These are phyloP conservation scores for Amanita rubescens DNA, from an alignment of 768 basidiomycete species.

Conservation along the genomic window DNA sequence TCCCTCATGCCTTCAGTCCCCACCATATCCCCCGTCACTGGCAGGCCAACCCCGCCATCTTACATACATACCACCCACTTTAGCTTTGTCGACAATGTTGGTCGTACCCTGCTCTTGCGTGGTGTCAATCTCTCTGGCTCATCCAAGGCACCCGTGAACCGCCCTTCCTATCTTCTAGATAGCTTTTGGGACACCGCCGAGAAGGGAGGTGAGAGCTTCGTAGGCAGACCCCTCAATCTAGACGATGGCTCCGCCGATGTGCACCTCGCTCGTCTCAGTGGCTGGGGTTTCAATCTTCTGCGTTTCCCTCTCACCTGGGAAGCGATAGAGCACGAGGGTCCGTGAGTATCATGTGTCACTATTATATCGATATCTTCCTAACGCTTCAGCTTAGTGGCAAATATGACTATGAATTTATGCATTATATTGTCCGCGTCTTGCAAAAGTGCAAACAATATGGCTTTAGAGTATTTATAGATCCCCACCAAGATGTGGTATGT, in stretches of 20 bases:
- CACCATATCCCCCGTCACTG: not conserved
- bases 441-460: conserved; percentile 88
- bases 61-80: conserved; percentile 62
- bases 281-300: conserved; percentile 92
- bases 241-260: conserved; percentile 83
- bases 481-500: conserved; percentile 92
- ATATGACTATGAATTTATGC: conserved; percentile 89
- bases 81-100: conserved; percentile 66
- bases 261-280: conserved; percentile 76
- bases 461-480: conserved; percentile 89
- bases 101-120: conserved; percentile 75
- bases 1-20: conserved; percentile 5
- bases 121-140: conserved; percentile 95
- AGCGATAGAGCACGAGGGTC: conserved; percentile 86
- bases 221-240: conserved; percentile 72
- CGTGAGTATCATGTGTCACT: conserved; percentile 54
- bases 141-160: conserved; percentile 72
- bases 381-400: conserved; percentile 47
- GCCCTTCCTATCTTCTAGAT: conserved; percentile 60
- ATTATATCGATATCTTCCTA: conserved; percentile 6
- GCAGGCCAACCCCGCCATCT: conserved; percentile 34
- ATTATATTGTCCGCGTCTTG: conserved; percentile 84
- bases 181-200: conserved; percentile 83
- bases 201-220: conserved; percentile 58
- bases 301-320: conserved; percentile 93